Evolutionary conservation across 2,329 filamentous ascomycete genomes (phyloP).

Genomic region (Penicillium sp.): DNA sequence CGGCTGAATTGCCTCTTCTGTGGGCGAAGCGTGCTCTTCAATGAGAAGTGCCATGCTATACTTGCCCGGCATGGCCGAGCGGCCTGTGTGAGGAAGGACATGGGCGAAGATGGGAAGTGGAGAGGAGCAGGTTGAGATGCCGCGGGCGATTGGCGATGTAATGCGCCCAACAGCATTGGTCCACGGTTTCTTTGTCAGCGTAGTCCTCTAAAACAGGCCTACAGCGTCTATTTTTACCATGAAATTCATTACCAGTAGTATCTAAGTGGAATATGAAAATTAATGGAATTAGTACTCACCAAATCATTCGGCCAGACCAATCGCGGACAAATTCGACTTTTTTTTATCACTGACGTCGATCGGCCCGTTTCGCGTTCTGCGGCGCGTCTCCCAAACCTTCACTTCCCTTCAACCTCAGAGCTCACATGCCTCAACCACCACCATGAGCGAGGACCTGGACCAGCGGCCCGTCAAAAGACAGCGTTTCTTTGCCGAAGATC

Average conservation of each 20-base stretch:
- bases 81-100: conserved; percentile 27
- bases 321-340: conserved; percentile 16
- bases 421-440: conserved; percentile 17
- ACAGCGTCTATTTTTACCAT: too few relatives aligned
- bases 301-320: too few relatives aligned
- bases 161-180: conserved; percentile 27
- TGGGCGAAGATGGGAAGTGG: conserved; percentile 8
- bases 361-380: conserved; percentile 35
- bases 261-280: neutral
- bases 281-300: neutral
- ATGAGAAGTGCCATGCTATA: conserved; percentile 15
- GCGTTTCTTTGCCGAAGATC: conserved; percentile 64
- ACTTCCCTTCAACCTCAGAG: conserved; percentile 6
- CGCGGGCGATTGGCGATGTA: conserved; percentile 16
- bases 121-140: conserved; percentile 15
- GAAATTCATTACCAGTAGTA: neutral
- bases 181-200: conserved; percentile 15
- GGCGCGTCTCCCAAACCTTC: conserved; percentile 39
- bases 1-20: conserved; percentile 33
- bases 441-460: conserved; percentile 45
- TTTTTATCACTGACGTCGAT: conserved; percentile 35
- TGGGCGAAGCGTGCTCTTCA: conserved; percentile 8
- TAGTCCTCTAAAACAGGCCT: too few relatives aligned
- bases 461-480: conserved; percentile 64
- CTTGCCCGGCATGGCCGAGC: conserved; percentile 25